Evolutionary conservation across 345 rosid genomes (phyloP).

Genomic region (Euclidium syriacum): DNA sequence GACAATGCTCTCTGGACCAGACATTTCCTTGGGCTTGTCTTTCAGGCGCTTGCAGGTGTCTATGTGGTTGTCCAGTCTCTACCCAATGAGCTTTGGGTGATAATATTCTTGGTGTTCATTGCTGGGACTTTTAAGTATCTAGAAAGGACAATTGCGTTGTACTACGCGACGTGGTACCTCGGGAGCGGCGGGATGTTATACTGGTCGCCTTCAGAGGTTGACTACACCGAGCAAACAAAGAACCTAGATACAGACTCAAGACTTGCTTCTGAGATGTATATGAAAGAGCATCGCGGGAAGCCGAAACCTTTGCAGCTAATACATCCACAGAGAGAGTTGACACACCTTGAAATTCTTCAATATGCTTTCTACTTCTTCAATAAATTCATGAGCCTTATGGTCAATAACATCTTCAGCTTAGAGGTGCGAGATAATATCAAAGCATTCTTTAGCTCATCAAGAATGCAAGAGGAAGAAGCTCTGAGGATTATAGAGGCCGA

Average conservation of each 20-base stretch:
- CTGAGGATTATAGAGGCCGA: conserved; percentile 32
- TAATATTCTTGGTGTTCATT: not conserved
- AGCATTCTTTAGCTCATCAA: not conserved
- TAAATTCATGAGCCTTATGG: conserved; percentile 17
- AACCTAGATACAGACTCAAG: not conserved
- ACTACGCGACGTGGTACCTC: no score
- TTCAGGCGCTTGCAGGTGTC: conserved; percentile 17
- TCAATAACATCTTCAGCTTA: conserved; percentile 19
- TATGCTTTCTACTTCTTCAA: conserved; percentile 7
- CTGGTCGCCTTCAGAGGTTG: not conserved
- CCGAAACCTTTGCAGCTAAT: not conserved
- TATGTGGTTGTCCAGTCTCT: conserved; percentile 20
- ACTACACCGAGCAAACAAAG: not conserved
- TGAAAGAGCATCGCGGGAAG: not conserved
- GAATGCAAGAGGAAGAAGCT: conserved; percentile 5
- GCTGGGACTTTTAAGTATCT: conserved; percentile 30
- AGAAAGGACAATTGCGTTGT: conserved; percentile 33
- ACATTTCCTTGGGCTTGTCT: conserved; percentile 22
- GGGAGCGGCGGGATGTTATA: no score
- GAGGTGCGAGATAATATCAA: conserved; percentile 13
- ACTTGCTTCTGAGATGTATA: not conserved
- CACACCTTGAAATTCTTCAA: not conserved
- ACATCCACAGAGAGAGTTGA: not conserved
- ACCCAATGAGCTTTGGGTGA: not conserved
- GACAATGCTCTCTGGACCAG: conserved; percentile 39